Conservation (phyloP, 371 early-diverging fungal genomes). For the Nosema granulosis region DNA sequence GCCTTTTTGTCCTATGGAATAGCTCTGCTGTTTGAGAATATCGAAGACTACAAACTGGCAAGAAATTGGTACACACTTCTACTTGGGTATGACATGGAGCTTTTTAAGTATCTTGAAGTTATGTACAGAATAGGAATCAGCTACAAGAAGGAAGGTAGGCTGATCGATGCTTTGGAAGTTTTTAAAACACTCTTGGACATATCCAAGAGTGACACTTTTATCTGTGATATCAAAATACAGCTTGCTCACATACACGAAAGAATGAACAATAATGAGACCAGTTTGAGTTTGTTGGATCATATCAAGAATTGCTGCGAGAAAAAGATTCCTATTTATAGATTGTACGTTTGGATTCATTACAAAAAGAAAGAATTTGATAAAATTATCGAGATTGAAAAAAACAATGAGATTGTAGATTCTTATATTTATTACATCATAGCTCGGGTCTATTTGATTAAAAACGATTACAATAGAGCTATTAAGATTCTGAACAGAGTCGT, state of each 20-base stretch:
- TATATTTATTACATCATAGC: slow-evolving; percentile 10
- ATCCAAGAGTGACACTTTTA: not conserved
- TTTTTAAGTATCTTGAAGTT: slow-evolving; percentile 26
- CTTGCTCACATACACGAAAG: slow-evolving; percentile 39
- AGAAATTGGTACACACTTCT: slow-evolving; percentile 21
- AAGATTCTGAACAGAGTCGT: not conserved
- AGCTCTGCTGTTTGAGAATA: slow-evolving; percentile 18
- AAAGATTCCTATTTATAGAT: not conserved
- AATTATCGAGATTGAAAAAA: not conserved
- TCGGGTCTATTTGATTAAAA: not conserved
- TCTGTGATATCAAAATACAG: slow-evolving; percentile 15
- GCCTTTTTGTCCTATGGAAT: slow-evolving; percentile 32
- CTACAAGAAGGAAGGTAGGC: slow-evolving; percentile 30
- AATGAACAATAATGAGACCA: not conserved
- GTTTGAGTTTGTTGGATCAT: not conserved
- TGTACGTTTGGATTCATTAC: not conserved
- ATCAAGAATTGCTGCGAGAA: not conserved
- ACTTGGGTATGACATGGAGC: slow-evolving; percentile 11
- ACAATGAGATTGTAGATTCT: not conserved
- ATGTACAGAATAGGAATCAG: slow-evolving; percentile 34
- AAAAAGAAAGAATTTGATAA: not conserved
- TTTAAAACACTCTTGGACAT: slow-evolving; percentile 10
- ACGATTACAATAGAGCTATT: not conserved
- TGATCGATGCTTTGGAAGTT: slow-evolving; percentile 12
- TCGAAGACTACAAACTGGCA: slow-evolving; percentile 21